Conservation (phyloP, 768 basidiomycete genomes). For the Serendipita sp. region DNA sequence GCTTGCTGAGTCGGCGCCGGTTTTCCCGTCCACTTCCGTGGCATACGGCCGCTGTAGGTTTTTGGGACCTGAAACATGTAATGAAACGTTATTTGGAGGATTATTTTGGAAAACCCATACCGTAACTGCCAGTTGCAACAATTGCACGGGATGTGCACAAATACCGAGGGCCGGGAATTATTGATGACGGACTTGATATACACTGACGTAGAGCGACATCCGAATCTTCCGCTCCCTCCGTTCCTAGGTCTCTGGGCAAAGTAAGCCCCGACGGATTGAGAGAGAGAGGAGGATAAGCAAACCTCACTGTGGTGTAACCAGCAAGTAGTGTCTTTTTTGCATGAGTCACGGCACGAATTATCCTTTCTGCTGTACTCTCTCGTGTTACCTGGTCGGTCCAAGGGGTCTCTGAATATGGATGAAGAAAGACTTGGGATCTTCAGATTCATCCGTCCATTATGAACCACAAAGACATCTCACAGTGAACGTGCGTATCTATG, state of each 20-base stretch:
- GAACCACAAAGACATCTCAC: conserved; percentile 21
- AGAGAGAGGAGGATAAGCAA: conserved; percentile 9
- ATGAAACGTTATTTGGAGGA: neutral
- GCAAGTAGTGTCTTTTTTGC: conserved; percentile 42
- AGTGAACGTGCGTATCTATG: conserved; percentile 41
- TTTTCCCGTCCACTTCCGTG: conserved; percentile 41
- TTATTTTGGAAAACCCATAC: conserved; percentile 19
- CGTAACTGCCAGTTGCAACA: conserved; percentile 44
- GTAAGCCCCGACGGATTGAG: neutral
- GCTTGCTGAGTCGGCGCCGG: conserved; percentile 43
- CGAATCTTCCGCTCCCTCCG: conserved; percentile 49
- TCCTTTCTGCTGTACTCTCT: conserved; percentile 42
- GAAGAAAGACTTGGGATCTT: conserved; percentile 36
- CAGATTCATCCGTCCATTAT: neutral
- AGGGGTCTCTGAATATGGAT: conserved; percentile 41
- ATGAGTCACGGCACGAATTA: conserved; percentile 44
- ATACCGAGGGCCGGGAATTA: conserved; percentile 48
- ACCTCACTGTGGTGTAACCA: conserved; percentile 51
- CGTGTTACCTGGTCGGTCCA: conserved; percentile 49
- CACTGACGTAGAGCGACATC: conserved; percentile 44
- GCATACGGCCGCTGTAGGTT: conserved; percentile 28
- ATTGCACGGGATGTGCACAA: conserved; percentile 46
- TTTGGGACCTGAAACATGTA: conserved; percentile 33
- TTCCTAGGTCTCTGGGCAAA: conserved; percentile 41
- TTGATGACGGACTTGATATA: conserved; percentile 28